Conservation (phyloP, 2,329 filamentous ascomycete species). For the Talaromyces pinophilus region DNA sequence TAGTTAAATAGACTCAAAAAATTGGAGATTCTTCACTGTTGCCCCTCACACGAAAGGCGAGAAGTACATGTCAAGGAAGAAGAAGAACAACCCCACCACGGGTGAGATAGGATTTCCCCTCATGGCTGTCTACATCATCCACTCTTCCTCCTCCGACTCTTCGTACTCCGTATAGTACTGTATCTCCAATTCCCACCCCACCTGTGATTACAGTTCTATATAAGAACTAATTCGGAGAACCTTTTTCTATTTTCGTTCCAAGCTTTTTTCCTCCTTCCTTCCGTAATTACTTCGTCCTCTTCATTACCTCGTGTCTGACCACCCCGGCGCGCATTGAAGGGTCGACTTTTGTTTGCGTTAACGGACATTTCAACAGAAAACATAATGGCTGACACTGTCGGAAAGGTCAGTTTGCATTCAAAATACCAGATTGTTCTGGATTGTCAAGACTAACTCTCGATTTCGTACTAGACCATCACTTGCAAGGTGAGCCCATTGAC, state of each 20-base stretch:
- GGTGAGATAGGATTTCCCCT: slow-evolving; percentile 9
- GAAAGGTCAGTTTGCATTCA: slow-evolving; percentile 49
- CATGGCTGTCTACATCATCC: slow-evolving; percentile 1
- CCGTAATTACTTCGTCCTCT: not conserved
- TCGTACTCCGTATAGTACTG: not conserved
- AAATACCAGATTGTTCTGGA: not conserved
- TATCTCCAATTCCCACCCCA: slow-evolving; percentile 5
- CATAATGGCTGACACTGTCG: slow-evolving; percentile 58
- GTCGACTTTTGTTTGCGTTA: not conserved
- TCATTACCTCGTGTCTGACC: not conserved
- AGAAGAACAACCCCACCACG: not conserved
- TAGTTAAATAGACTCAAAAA: not conserved
- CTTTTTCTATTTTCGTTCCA: not conserved
- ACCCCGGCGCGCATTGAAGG: not conserved
- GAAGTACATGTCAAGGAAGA: not conserved
- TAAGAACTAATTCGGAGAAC: slow-evolving; percentile 10
- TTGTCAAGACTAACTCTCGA: not conserved
- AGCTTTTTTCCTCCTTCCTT: not conserved
- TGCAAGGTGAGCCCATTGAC: slow-evolving; percentile 64
- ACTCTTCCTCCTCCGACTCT: not conserved
- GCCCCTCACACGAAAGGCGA: not conserved
- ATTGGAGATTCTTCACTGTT: not conserved
- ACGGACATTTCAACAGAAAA: not conserved
- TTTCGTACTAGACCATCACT: slow-evolving; percentile 70
- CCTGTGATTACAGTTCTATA: slow-evolving; percentile 1